Evolutionary conservation across 1,284 basidiomycete species (phyloP).

Genomic region (Neonothopanus nambi): DNA sequence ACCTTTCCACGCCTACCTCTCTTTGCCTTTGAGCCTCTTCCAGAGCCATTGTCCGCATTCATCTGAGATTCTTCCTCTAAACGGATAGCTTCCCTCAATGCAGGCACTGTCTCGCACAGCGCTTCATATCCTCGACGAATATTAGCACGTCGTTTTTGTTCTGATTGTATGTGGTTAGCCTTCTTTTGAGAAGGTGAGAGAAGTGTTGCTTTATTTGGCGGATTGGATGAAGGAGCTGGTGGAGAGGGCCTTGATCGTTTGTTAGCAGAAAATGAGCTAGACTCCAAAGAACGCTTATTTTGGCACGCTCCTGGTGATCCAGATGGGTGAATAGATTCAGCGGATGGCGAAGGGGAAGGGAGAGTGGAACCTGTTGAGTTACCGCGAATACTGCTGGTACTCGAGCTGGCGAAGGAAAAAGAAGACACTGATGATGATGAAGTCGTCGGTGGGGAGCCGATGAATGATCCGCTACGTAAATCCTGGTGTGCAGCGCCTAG

Average conservation of each 20-base stretch:
- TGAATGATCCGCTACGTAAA: constrained; percentile 10
- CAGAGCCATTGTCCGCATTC: constrained; percentile 1
- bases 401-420: constrained; percentile 7
- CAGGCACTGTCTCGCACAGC: constrained; percentile 78
- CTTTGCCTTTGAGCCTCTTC: constrained; percentile 33
- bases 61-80: constrained; percentile 52
- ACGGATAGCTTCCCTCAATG: constrained; percentile 73
- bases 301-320: not conserved
- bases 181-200: constrained; percentile 85
- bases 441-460: constrained; percentile 17
- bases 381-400: not conserved
- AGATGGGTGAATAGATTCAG: constrained; percentile 16
- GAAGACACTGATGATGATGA: constrained; percentile 12
- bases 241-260: constrained; percentile 26
- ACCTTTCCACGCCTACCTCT: constrained; percentile 31
- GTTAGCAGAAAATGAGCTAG: constrained; percentile 15
- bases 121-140: constrained; percentile 87
- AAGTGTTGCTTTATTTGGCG: constrained; percentile 46
- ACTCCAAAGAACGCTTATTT: constrained; percentile 13
- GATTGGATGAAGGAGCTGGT: constrained; percentile 16
- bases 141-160: constrained; percentile 90
- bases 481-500: not conserved
- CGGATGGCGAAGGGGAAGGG: constrained; percentile 16
- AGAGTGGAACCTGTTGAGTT: constrained; percentile 8
- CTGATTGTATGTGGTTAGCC: constrained; percentile 89